Base-by-base conservation (phyloP, 164 flowering plant genomes). In the Nymphaea colorata region DNA sequence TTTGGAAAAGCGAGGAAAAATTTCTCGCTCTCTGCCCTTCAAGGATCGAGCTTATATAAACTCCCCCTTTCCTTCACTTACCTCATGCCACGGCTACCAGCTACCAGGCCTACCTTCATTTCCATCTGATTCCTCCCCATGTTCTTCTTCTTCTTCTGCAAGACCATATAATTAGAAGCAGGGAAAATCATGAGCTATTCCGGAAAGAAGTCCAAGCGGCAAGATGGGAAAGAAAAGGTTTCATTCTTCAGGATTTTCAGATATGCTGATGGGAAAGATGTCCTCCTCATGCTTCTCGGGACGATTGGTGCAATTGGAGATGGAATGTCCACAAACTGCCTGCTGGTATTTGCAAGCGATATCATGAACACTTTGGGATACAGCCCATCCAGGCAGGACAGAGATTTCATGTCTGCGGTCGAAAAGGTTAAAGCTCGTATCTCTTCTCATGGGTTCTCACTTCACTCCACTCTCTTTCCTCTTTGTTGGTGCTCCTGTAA, bases 261-360 rank as follows among this genome's bases (percentile, higher is more conserved):
- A 80, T 89, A 82, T 77, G 91, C 93, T n/a, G 96, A 93, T 76
- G 71, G 89, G 87, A 44, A 79, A 55, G 97, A 93, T 74, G 66
- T 79, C 43, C 15, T 82, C 81, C 85, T 91, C 0, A 89, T 93
- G 94, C n/a, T 86, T 17, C 76, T 89, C 76, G 98, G 98, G 3
- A 87, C 90, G 4, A 2, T 87, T 62, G 98, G 98, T 66, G 89
- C 97, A 41, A 80, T 93, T 55, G 96, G 93, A 67, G 98, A 93
- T 85, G 98, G 98, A 10, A 82, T 89, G 89, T 87, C 97, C 0
- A 88, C 92, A 15, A 90, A 90, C 76, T 74, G 79, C 47, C 75
- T 93, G 42, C 73, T 93, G 74, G 73, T 93, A 8, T 90, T 81
- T 65, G 90, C 84, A 61, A 87, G 95, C 81, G 79, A 77, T 42